These are phyloP conservation scores for Diddensiella santjacobensis DNA, from an alignment of 805 yeast species.

Conservation along the genomic window DNA sequence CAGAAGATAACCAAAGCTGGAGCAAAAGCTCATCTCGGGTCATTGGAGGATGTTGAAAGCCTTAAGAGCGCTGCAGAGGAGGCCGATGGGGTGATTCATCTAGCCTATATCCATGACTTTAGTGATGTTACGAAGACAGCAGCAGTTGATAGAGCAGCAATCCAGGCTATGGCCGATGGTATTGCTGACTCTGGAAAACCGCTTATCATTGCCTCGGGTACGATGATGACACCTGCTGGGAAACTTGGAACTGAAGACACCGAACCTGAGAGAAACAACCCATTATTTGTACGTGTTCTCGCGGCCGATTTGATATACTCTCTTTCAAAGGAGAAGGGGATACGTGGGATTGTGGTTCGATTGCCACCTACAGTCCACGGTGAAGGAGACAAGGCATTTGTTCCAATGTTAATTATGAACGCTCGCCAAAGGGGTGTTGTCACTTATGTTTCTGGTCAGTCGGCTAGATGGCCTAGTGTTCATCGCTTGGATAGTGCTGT, in stretches of 20 bases:
- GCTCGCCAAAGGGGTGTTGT: conserved; percentile 29
- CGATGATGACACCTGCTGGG: conserved; percentile 11
- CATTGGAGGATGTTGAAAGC: conserved; percentile 29
- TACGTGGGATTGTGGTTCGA: conserved; percentile 30
- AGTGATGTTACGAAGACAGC: conserved; percentile 20
- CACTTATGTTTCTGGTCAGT: conserved; percentile 37
- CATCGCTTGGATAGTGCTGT: conserved; percentile 35
- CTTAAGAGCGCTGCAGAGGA: conserved; percentile 30
- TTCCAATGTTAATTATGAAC: conserved; percentile 19
- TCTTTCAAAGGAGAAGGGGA: conserved; percentile 27
- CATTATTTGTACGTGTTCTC: conserved; percentile 10
- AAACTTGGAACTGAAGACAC: conserved; percentile 18
- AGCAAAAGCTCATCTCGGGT: conserved; percentile 32
- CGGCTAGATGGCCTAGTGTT: conserved; percentile 34
- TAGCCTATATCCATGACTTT: conserved; percentile 38
- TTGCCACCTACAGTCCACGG: conserved; percentile 38
- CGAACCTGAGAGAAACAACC: neutral
- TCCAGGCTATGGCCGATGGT: conserved; percentile 31
- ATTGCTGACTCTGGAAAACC: conserved; percentile 32
- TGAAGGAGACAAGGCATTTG: conserved; percentile 30
- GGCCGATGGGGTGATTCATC: conserved; percentile 39
- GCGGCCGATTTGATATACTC: conserved; percentile 21
- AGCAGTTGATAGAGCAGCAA: conserved; percentile 30
- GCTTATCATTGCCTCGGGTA: conserved; percentile 31
- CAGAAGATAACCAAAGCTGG: conserved; percentile 29